Evolutionary conservation across 257 asterid species (phyloP).

Genomic region (Misopates orontium): DNA sequence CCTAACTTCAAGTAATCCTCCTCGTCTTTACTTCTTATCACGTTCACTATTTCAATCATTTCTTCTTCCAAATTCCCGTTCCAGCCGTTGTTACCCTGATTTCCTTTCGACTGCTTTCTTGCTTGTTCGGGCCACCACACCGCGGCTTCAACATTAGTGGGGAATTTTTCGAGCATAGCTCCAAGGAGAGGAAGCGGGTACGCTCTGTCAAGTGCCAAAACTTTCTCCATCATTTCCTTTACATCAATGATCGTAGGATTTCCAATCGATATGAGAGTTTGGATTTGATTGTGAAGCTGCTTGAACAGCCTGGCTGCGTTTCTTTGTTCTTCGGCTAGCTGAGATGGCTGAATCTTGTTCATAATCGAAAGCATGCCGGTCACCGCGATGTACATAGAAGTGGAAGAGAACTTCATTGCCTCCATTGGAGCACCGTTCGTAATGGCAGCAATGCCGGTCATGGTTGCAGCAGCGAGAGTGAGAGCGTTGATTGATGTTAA

Average conservation of each 20-base stretch:
- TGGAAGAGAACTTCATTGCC: constrained; percentile 45
- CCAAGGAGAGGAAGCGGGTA: constrained; percentile 64
- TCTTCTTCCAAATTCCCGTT: constrained; percentile 50
- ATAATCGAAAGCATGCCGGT: constrained; percentile 45
- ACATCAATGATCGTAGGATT: constrained; percentile 42
- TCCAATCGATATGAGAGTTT: constrained; percentile 40
- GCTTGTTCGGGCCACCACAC: constrained; percentile 57
- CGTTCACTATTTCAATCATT: constrained; percentile 45
- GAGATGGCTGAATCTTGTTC: constrained; percentile 75
- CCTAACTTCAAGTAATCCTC: constrained; percentile 58
- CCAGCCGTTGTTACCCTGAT: constrained; percentile 47
- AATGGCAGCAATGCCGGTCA: constrained; percentile 38
- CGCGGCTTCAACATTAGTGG: constrained; percentile 47
- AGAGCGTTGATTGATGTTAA: constrained; percentile 49
- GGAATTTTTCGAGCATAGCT: constrained; percentile 52
- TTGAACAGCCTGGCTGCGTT: constrained; percentile 62
- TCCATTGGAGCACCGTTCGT: constrained; percentile 23
- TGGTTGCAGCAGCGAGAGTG: constrained; percentile 41
- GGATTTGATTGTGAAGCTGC: constrained; percentile 50
- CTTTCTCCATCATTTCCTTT: constrained; percentile 50
- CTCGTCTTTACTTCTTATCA: constrained; percentile 42
- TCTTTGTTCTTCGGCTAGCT: constrained; percentile 75
- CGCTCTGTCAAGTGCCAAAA: constrained; percentile 65
- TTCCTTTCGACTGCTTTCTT: background rate
- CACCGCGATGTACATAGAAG: constrained; percentile 49